Percentiles rank a stretch among this genome's conserved stretches.
These are phyloP conservation scores for Tuctoria greenei DNA, from an alignment of 176 grass and related monocot genomes.

Conservation along the genomic window DNA sequence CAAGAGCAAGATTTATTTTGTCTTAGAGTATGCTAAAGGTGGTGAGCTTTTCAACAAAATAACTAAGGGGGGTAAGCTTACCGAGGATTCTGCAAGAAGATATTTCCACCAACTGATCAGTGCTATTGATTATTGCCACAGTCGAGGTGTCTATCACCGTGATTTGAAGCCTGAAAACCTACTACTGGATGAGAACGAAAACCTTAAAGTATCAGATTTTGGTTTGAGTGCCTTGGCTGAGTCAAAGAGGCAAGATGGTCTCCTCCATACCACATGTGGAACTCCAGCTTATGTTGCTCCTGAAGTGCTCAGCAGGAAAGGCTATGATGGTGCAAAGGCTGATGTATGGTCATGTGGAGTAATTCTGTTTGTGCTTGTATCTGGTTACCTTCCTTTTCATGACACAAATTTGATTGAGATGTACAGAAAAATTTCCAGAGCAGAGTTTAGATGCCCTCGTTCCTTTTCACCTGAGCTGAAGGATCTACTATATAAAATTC, in stretches of 20 bases:
- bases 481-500: conserved; percentile 70
- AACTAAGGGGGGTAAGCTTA: conserved; percentile 73
- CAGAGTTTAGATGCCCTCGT: conserved; percentile 74
- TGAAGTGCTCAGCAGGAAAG: conserved; percentile 78
- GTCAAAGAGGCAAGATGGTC: conserved; percentile 74
- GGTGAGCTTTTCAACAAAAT: conserved; percentile 94
- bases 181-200: conserved; percentile 81
- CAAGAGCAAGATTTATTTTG: conserved; percentile 93
- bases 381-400: conserved; percentile 93
- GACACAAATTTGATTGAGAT: conserved; percentile 92
- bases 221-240: conserved; percentile 84
- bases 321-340: conserved; percentile 85
- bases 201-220: conserved; percentile 98
- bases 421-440: conserved; percentile 84
- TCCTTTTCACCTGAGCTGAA: conserved; percentile 67
- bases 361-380: conserved; percentile 85
- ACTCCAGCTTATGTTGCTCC: conserved; percentile 97
- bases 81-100: conserved; percentile 61
- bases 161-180: conserved; percentile 96
- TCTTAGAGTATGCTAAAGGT: conserved; percentile 89
- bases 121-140: conserved; percentile 93
- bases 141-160: conserved; percentile 83
- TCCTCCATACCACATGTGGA: conserved; percentile 88
- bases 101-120: conserved; percentile 92
- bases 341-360: conserved; percentile 94